Conservation (phyloP, 495 filamentous ascomycete species). For the Aspergillus coremiiformis region DNA sequence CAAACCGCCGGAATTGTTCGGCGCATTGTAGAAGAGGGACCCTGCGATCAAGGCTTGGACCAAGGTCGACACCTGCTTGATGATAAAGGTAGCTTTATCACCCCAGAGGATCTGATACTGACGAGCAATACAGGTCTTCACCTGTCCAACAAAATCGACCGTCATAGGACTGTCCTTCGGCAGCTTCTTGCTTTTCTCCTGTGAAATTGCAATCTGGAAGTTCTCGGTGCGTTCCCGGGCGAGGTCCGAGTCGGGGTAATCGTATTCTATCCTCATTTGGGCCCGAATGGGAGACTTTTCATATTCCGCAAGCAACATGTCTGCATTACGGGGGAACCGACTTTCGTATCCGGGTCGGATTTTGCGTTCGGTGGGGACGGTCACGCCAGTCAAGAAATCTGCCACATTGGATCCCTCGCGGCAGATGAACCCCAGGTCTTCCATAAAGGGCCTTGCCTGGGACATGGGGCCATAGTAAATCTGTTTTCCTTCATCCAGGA, state of each 20-base stretch:
- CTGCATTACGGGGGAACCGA: slow-evolving; percentile 41
- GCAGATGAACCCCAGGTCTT: slow-evolving; percentile 60
- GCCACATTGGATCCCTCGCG: slow-evolving; percentile 62
- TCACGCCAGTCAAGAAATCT: slow-evolving; percentile 65
- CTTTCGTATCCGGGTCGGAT: slow-evolving; percentile 48
- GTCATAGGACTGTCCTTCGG: slow-evolving; percentile 46
- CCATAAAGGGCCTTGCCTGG: slow-evolving; percentile 59
- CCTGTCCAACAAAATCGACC: slow-evolving; percentile 50
- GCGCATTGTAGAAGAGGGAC: slow-evolving; percentile 37
- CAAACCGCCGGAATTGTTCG: slow-evolving; percentile 36
- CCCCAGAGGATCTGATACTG: slow-evolving; percentile 55
- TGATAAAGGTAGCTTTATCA: slow-evolving; percentile 51
- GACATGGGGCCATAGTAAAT: slow-evolving; percentile 53
- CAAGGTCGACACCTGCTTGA: slow-evolving; percentile 47
- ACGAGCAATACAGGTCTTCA: slow-evolving; percentile 47
- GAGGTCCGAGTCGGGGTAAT: slow-evolving; percentile 39
- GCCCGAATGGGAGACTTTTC: slow-evolving; percentile 33
- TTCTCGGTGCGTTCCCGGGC: slow-evolving; percentile 40
- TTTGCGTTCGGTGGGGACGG: slow-evolving; percentile 58
- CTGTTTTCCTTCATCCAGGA: slow-evolving; percentile 57
- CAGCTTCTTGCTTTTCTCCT: slow-evolving; percentile 36
- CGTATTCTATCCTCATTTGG: slow-evolving; percentile 39
- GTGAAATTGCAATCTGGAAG: slow-evolving; percentile 41
- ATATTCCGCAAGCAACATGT: slow-evolving; percentile 30
- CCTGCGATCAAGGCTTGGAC: slow-evolving; percentile 37